Base-by-base conservation (phyloP, 139 green algal genomes). In the Choricystis sp. region DNA sequence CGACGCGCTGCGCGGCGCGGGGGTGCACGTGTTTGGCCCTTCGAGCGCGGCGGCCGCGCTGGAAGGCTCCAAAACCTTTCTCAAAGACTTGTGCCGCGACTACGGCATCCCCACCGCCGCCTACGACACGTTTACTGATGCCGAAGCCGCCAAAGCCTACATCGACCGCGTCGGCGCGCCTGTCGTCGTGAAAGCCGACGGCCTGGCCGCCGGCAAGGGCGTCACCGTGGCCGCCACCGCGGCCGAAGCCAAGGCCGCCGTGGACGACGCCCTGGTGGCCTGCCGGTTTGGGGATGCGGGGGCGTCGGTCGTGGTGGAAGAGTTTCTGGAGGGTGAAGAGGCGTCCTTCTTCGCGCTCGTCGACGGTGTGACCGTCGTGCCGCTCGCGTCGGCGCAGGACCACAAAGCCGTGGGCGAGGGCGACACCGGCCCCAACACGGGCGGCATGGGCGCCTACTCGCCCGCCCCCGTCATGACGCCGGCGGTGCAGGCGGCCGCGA, bases 401-500 rank as follows among this genome's bases (percentile, higher is more conserved):
- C 92, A 98, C 77, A 98, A 98, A 74, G 77, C 86, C 3, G 86
- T 93, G 0, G 81, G 82, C 4, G 92, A 99, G 61, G 93, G 92
- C 19, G 92, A 99, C 78, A 95, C 79, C 0, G 93, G 93, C 0
- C 89, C 89, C 48, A 98, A 98, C 78, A 98, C 92, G 9, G 93
- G 93, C 21, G 92, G 92, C 72, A 98, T 98, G 92, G 92, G 92
- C 30, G 89, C 87, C 5, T 99, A 98, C 79, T 96, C 87, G 1
- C 93, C 93, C 20, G 89, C 93, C 3, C 88, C 93, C 2, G 81
- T 95, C n/a, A 69, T 97, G 25, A 98, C 89, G 0, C 70, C 74
- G 2, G 72, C 82, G 29, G 77, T 97, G 2, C 68, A 81, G 66
- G 66, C 74, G 19, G 65, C 82, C 67, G 81, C 90, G 0, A 95